A percentile compares a stretch with the other conserved stretches of the same genome.
Conservation (phyloP, 2,329 filamentous ascomycete species). For the Thermochaetoides dissita region DNA sequence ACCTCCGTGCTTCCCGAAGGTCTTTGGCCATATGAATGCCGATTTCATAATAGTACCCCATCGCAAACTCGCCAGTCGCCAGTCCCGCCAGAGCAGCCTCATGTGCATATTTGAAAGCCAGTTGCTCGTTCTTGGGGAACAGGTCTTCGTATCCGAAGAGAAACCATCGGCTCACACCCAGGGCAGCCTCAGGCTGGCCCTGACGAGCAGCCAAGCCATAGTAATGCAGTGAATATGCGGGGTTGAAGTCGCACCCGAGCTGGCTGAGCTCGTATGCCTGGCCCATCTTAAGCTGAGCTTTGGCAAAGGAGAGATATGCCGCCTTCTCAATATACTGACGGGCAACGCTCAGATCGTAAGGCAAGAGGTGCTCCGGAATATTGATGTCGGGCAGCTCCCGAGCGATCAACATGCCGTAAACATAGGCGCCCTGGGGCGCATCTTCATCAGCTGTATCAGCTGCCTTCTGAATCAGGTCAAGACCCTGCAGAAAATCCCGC, state of each 20-base stretch:
- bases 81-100: slow-evolving; percentile 71
- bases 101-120: slow-evolving; percentile 83
- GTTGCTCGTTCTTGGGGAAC: slow-evolving; percentile 88
- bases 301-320: slow-evolving; percentile 87
- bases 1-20: slow-evolving; percentile 65
- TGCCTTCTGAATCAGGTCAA: slow-evolving; percentile 71
- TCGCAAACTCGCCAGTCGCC: slow-evolving; percentile 83
- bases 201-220: slow-evolving; percentile 86
- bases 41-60: slow-evolving; percentile 96
- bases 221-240: slow-evolving; percentile 84
- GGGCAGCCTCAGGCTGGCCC: slow-evolving; percentile 82
- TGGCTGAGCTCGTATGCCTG: slow-evolving; percentile 90
- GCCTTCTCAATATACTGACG: slow-evolving; percentile 91
- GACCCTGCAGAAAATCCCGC: slow-evolving; percentile 63
- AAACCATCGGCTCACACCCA: slow-evolving; percentile 98
- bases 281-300: slow-evolving; percentile 94
- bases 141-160: slow-evolving; percentile 85
- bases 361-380: slow-evolving; percentile 56
- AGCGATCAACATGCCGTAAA: slow-evolving; percentile 87
- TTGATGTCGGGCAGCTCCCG: slow-evolving; percentile 82
- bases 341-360: slow-evolving; percentile 57
- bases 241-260: slow-evolving; percentile 87
- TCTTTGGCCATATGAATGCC: slow-evolving; percentile 83
- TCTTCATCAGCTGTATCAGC: slow-evolving; percentile 89
- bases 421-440: slow-evolving; percentile 87